A percentile compares a stretch with the other conserved stretches of the same genome.
Evolutionary conservation across 2,329 filamentous ascomycete species (phyloP).

Genomic region (Botryotinia calthae): DNA sequence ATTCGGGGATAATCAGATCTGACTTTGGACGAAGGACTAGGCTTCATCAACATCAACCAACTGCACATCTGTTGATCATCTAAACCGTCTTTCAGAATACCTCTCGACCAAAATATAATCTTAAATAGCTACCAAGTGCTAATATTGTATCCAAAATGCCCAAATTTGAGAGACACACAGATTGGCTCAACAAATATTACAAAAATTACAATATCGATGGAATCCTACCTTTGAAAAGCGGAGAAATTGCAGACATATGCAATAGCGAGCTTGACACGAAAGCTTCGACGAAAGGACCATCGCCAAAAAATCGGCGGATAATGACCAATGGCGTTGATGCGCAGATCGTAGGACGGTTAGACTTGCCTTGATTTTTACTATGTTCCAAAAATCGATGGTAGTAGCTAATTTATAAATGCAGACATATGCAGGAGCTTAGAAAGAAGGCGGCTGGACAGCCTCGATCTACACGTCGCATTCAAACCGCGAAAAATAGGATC

Average conservation of each 20-base stretch:
- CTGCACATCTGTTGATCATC: background rate
- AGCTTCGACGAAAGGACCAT: background rate
- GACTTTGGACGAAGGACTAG: background rate
- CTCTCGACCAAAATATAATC: background rate
- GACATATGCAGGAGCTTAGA: background rate
- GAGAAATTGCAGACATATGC: background rate
- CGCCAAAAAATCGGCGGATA: background rate
- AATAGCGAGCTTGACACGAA: background rate
- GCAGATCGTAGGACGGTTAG: background rate
- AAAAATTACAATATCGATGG: background rate
- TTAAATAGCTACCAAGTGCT: background rate
- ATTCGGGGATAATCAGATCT: background rate
- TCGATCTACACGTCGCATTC: background rate
- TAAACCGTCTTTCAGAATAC: background rate
- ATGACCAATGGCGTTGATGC: slow-evolving; percentile 5
- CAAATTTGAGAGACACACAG: background rate
- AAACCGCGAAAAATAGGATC: background rate
- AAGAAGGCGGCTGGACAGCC: background rate
- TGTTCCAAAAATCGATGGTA: no score
- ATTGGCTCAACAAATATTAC: background rate
- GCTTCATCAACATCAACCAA: background rate
- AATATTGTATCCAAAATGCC: background rate
- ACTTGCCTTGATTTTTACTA: background rate
- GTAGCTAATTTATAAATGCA: background rate
- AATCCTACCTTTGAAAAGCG: background rate